Percentiles rank a stretch among this genome's conserved stretches.
phyloP scores from a whole-genome alignment of 106 monocot species.

The Dendrobium catenatum region DNA sequence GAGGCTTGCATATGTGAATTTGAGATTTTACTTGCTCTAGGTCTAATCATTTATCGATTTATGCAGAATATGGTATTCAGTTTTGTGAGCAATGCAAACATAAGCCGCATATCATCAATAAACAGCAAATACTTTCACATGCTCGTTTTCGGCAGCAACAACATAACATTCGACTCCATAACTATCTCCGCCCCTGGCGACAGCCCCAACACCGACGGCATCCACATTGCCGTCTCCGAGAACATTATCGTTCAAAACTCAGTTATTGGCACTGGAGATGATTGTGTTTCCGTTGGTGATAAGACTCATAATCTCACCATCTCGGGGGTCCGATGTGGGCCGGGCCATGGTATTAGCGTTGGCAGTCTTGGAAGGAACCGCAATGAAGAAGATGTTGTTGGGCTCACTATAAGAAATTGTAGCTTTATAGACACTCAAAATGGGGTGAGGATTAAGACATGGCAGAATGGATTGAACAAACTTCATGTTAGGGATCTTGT shows the following conservation, averaged over 20 bases:
- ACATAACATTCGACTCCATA: constrained; percentile 8
- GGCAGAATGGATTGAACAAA: constrained; percentile 1
- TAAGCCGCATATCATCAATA: constrained; percentile 17
- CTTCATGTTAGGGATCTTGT: neutral
- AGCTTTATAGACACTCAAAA: constrained; percentile 20
- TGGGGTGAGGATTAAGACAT: constrained; percentile 34
- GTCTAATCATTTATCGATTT: neutral
- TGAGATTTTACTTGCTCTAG: no score
- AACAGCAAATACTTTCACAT: constrained; percentile 44
- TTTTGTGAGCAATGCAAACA: constrained; percentile 9
- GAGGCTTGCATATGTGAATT: no score
- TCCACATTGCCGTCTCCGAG: constrained; percentile 30
- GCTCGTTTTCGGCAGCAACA: constrained; percentile 9
- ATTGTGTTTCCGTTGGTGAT: constrained; percentile 39
- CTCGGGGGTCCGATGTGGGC: constrained; percentile 28
- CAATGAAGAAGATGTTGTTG: constrained; percentile 15
- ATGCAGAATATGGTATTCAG: constrained; percentile 18
- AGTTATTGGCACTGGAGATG: constrained; percentile 37
- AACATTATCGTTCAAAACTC: constrained; percentile 22
- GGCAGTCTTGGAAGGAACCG: constrained; percentile 21
- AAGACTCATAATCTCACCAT: neutral
- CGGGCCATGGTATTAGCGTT: constrained; percentile 43
- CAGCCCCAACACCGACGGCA: constrained; percentile 52
- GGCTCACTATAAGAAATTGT: constrained; percentile 14
- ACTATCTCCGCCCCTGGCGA: constrained; percentile 18